Conservation (phyloP, 176 grass and related monocot species). For the Hyparrhenia diplandra region DNA sequence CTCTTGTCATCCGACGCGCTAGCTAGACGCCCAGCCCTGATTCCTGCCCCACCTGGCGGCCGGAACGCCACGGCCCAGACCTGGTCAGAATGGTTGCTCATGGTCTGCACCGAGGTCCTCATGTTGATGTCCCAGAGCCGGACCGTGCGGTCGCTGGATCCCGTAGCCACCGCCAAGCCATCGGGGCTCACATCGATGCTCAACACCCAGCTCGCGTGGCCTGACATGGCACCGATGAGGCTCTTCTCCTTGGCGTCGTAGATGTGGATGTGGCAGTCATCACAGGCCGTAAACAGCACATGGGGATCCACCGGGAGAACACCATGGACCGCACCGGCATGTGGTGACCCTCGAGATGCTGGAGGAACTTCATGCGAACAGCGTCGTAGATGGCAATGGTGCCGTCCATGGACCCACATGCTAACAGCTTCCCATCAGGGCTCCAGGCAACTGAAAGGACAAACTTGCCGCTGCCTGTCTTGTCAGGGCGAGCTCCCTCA, state of each 20-base stretch:
- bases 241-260: conserved; percentile 80
- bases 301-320: conserved; percentile 80
- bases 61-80: conserved; percentile 81
- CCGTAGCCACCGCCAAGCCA: conserved; percentile 62
- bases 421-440: conserved; percentile 23
- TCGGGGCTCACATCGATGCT: conserved; percentile 76
- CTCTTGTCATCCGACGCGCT: conserved; percentile 84
- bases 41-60: conserved; percentile 55
- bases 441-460: conserved; percentile 89
- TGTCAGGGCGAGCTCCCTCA: conserved; percentile 64
- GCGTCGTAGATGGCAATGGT: too few relatives aligned
- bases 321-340: conserved; percentile 49
- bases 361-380: too few relatives aligned
- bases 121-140: conserved; percentile 82
- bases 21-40: conserved; percentile 63
- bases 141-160: conserved; percentile 76
- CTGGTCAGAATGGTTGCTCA: conserved; percentile 89
- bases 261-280: conserved; percentile 86
- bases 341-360: conserved; percentile 36
- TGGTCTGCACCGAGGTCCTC: conserved; percentile 72
- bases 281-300: conserved; percentile 73
- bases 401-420: too few relatives aligned
- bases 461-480: conserved; percentile 68
- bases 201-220: conserved; percentile 79
- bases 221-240: conserved; percentile 79